These are phyloP conservation scores for Aspergillus puulaauensis DNA, from an alignment of 2,329 filamentous ascomycete species.

Conservation along the genomic window DNA sequence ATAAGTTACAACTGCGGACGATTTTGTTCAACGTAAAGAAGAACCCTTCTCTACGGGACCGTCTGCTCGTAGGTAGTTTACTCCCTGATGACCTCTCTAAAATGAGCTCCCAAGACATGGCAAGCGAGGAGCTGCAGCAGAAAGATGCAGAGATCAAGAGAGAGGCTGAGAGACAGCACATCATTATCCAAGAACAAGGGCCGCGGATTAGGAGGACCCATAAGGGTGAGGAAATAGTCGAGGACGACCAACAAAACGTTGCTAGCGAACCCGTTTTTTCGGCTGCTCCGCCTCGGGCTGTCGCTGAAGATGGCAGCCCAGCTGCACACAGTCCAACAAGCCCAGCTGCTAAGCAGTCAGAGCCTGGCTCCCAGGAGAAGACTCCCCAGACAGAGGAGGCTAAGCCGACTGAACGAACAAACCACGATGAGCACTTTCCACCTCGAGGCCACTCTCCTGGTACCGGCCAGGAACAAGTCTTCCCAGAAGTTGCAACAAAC, in stretches of 20 bases:
- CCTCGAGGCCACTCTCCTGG: slow-evolving; percentile 76
- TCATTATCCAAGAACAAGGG: slow-evolving; percentile 72
- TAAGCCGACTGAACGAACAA: slow-evolving; percentile 50
- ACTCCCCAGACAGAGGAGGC: slow-evolving; percentile 29
- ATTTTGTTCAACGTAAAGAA: slow-evolving; percentile 86
- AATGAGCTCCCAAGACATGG: slow-evolving; percentile 89
- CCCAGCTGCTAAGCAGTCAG: slow-evolving; percentile 24
- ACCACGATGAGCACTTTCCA: slow-evolving; percentile 81
- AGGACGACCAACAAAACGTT: slow-evolving; percentile 62
- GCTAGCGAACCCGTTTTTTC: slow-evolving; percentile 49
- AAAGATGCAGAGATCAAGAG: slow-evolving; percentile 56
- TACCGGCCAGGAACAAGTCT: slow-evolving; percentile 43
- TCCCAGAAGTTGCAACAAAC: slow-evolving; percentile 42
- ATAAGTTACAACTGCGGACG: slow-evolving; percentile 67
- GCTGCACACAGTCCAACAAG: slow-evolving; percentile 27
- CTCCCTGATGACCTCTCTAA: slow-evolving; percentile 74
- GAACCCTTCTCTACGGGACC: slow-evolving; percentile 74
- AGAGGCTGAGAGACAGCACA: slow-evolving; percentile 64
- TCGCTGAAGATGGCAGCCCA: slow-evolving; percentile 31
- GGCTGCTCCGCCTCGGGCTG: slow-evolving; percentile 47
- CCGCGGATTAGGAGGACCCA: slow-evolving; percentile 85
- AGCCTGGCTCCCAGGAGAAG: slow-evolving; percentile 19
- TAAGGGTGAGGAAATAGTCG: slow-evolving; percentile 90
- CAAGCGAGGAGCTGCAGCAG: slow-evolving; percentile 80
- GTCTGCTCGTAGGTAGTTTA: slow-evolving; percentile 70